phyloP scores from a whole-genome alignment of 2,329 filamentous ascomycete genomes.

The Trichophyton benhamiae region DNA sequence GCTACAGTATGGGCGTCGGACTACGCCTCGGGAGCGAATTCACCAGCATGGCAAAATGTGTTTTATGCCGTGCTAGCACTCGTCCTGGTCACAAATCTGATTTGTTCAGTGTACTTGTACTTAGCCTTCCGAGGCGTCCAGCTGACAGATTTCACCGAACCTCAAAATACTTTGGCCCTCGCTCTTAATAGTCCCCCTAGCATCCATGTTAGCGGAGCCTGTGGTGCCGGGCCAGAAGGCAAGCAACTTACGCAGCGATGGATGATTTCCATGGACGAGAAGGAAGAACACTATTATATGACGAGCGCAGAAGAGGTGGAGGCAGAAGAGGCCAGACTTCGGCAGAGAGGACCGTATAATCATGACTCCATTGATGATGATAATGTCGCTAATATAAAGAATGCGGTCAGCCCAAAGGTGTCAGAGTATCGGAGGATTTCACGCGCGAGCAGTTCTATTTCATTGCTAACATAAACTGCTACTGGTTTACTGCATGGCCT shows the following conservation, averaged over 20 bases:
- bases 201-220: conserved; percentile 41
- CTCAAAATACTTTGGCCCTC: conserved; percentile 60
- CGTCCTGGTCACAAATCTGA: conserved; percentile 55
- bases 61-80: conserved; percentile 56
- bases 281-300: conserved; percentile 43
- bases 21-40: conserved; percentile 55
- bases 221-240: conserved; percentile 44
- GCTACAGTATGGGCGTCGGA: conserved; percentile 52
- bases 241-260: conserved; percentile 37
- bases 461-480: conserved; percentile 11
- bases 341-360: not conserved
- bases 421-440: conserved; percentile 25
- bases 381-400: conserved; percentile 7
- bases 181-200: conserved; percentile 54
- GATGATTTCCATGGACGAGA: conserved; percentile 35
- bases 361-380: not conserved
- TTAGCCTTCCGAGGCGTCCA: conserved; percentile 43
- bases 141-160: conserved; percentile 68
- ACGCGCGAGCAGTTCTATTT: conserved; percentile 18
- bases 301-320: conserved; percentile 20
- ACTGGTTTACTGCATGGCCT: not conserved
- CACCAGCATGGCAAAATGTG: conserved; percentile 46
- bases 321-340: not conserved
- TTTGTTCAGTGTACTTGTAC: conserved; percentile 53
- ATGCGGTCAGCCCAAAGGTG: conserved; percentile 22